Percentiles rank a stretch among this genome's conserved stretches.
phyloP scores from a whole-genome alignment of 805 yeast species.

The Yarrowia sp. region DNA sequence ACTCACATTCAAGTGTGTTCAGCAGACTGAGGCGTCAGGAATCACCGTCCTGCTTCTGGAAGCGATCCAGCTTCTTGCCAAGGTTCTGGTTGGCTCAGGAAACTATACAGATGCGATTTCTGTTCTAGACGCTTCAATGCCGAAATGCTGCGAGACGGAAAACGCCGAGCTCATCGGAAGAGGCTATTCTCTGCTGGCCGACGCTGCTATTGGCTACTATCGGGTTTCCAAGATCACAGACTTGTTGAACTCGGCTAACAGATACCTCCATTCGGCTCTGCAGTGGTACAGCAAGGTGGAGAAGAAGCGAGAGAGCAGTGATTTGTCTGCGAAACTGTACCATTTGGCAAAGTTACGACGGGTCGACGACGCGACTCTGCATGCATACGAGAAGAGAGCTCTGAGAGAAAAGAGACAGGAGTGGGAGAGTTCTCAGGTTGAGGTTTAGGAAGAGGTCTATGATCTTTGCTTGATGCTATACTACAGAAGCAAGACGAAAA shows the following conservation, averaged over 20 bases:
- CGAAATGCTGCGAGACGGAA: slow-evolving; percentile 55
- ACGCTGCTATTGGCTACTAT: slow-evolving; percentile 27
- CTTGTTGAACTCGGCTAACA: slow-evolving; percentile 9
- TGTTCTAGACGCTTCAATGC: slow-evolving; percentile 55
- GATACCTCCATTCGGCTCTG: slow-evolving; percentile 31
- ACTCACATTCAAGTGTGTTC: slow-evolving; percentile 58
- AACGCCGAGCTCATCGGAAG: slow-evolving; percentile 53
- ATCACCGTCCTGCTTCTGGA: slow-evolving; percentile 56
- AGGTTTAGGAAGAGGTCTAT: neutral
- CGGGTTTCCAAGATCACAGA: slow-evolving; percentile 6
- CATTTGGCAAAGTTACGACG: slow-evolving; percentile 19
- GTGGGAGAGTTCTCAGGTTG: neutral
- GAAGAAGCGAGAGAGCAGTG: slow-evolving; percentile 12
- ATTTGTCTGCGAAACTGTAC: slow-evolving; percentile 22
- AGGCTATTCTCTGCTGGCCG: slow-evolving; percentile 51
- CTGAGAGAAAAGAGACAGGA: slow-evolving; percentile 9
- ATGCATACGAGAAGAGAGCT: slow-evolving; percentile 26
- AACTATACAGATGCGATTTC: slow-evolving; percentile 55
- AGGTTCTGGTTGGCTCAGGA: slow-evolving; percentile 55
- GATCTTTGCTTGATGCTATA: too few species aligned
- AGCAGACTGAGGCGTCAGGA: slow-evolving; percentile 57
- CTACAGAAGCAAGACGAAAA: too few species aligned
- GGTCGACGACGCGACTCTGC: slow-evolving; percentile 9
- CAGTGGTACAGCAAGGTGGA: slow-evolving; percentile 25
- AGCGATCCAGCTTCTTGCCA: slow-evolving; percentile 56